phyloP scores from a whole-genome alignment of 345 rosid genomes.

The Aurinia saxatilis region DNA sequence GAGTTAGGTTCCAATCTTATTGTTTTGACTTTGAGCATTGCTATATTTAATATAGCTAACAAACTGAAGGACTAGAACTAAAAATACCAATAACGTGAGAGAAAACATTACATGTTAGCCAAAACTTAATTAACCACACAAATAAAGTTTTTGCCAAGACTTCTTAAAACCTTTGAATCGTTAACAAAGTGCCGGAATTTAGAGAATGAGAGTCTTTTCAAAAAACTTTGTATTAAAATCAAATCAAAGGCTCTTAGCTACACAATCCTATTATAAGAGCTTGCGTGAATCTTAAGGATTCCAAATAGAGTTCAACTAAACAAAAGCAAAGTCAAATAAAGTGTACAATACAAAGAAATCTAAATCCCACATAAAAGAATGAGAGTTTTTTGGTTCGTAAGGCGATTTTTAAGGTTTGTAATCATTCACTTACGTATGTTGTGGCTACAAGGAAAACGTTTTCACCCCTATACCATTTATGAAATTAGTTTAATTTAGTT shows the following conservation, averaged over 20 bases:
- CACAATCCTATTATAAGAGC: background rate
- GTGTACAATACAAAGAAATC: too few relatives aligned
- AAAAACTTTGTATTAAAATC: background rate
- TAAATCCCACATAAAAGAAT: too few relatives aligned
- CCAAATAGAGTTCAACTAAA: background rate
- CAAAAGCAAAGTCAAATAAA: background rate
- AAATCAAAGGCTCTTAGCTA: background rate
- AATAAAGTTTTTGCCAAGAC: background rate
- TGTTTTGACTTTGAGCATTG: conserved; percentile 8
- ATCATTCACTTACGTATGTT: too few relatives aligned
- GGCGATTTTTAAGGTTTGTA: too few relatives aligned
- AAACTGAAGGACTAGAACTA: background rate
- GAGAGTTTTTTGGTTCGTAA: too few relatives aligned
- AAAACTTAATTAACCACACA: too few relatives aligned
- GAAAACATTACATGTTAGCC: background rate
- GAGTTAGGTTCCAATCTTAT: conserved; percentile 21
- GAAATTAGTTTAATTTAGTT: too few relatives aligned
- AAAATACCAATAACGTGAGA: background rate
- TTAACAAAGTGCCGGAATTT: background rate
- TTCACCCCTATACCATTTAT: too few relatives aligned
- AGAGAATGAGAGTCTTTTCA: background rate
- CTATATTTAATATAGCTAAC: background rate
- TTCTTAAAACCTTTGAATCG: background rate
- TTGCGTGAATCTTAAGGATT: background rate
- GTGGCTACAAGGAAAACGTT: too few relatives aligned